Percentiles rank a stretch among this genome's conserved stretches.
phyloP scores from a whole-genome alignment of 2,329 filamentous ascomycete genomes.

The Microcera coccophila region DNA sequence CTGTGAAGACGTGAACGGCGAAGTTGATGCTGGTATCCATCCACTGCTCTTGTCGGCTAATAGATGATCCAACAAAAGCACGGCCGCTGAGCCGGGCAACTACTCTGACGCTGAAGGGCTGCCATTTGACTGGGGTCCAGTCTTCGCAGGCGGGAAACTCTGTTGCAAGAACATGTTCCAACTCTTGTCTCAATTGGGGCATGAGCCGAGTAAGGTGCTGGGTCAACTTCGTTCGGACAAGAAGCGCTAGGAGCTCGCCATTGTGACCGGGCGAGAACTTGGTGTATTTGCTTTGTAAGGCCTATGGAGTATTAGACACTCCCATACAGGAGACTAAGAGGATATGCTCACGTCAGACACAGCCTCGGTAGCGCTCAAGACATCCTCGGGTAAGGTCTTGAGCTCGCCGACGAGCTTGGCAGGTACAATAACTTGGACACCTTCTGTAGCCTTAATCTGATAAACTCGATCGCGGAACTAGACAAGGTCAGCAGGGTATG shows the following conservation, averaged over 20 bases:
- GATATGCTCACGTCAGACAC: conserved; percentile 40
- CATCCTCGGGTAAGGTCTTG: conserved; percentile 46
- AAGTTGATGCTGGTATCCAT: conserved; percentile 50
- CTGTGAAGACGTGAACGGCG: conserved; percentile 46
- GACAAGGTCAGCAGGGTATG: conserved; percentile 15
- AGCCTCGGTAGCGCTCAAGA: conserved; percentile 46
- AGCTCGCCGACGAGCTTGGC: conserved; percentile 43
- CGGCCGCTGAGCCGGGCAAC: conserved; percentile 52
- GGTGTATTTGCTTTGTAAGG: conserved; percentile 49
- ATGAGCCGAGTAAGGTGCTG: conserved; percentile 46
- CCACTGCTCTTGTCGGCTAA: conserved; percentile 53
- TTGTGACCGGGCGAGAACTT: conserved; percentile 47
- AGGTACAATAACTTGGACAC: conserved; percentile 46
- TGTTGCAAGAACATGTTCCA: conserved; percentile 43
- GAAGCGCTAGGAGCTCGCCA: conserved; percentile 40
- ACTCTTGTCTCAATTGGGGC: conserved; percentile 44
- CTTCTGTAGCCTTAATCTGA: conserved; percentile 50
- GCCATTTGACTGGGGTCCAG: conserved; percentile 53
- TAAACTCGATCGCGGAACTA: conserved; percentile 49
- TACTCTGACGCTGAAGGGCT: conserved; percentile 48
- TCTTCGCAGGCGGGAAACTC: conserved; percentile 50
- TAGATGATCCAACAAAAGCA: conserved; percentile 48
- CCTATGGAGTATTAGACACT: conserved; percentile 31
- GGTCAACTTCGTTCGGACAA: conserved; percentile 45
- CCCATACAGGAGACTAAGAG: neutral